These are phyloP conservation scores for Curvularia verruculosa DNA, from an alignment of 2,329 filamentous ascomycete species.

Conservation along the genomic window DNA sequence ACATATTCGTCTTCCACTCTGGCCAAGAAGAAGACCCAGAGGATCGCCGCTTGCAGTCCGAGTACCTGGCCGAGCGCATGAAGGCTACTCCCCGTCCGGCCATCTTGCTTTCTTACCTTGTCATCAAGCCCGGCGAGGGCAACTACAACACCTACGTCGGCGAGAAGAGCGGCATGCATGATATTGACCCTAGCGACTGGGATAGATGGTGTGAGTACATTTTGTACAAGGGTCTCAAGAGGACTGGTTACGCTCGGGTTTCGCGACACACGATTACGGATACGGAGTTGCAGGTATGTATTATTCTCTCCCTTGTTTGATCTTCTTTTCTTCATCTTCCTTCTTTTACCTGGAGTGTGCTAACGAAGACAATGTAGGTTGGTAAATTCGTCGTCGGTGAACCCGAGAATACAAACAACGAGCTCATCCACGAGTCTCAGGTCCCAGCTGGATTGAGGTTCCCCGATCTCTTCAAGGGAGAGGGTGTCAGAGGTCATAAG, in stretches of 20 bases:
- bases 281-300: constrained; percentile 83
- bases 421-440: constrained; percentile 72
- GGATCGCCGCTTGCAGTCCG: constrained; percentile 82
- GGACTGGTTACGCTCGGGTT: constrained; percentile 88
- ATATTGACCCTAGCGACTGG: constrained; percentile 92
- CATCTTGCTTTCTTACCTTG: constrained; percentile 88
- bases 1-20: constrained; percentile 98
- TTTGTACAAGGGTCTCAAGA: constrained; percentile 84
- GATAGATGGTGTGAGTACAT: constrained; percentile 99
- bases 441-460: constrained; percentile 81
- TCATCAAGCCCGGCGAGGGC: constrained; percentile 85
- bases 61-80: constrained; percentile 90
- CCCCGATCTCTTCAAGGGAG: constrained; percentile 79
- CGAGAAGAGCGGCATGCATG: constrained; percentile 85
- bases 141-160: constrained; percentile 98
- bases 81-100: constrained; percentile 77
- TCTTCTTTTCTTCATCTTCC: not conserved
- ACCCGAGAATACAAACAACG: constrained; percentile 65
- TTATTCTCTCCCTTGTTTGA: not conserved
- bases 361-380: constrained; percentile 55
- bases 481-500: constrained; percentile 84
- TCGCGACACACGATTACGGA: constrained; percentile 92
- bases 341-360: not conserved
- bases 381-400: constrained; percentile 90
- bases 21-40: constrained; percentile 96